Evolutionary conservation across 495 filamentous ascomycete genomes (phyloP).

Genomic region (Lasiosphaeriaceae sp.): DNA sequence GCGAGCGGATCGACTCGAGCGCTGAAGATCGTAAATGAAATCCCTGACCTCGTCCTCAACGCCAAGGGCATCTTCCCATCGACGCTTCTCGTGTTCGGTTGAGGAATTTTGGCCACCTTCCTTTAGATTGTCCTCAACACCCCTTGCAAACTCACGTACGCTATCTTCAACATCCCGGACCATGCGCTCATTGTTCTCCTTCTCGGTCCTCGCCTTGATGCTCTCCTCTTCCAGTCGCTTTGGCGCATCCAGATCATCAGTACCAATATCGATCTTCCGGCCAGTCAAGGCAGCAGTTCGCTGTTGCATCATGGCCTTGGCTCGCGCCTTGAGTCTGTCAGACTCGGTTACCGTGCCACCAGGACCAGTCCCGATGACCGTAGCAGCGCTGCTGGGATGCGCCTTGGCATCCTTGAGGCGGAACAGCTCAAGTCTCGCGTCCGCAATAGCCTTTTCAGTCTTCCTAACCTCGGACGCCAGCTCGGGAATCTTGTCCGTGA

Average conservation of each 20-base stretch:
- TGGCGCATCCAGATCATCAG: slow-evolving; percentile 71
- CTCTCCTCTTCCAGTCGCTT: slow-evolving; percentile 86
- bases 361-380: slow-evolving; percentile 89
- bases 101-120: slow-evolving; percentile 65
- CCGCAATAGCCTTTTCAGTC: slow-evolving; percentile 87
- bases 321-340: slow-evolving; percentile 89
- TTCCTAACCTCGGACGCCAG: slow-evolving; percentile 87
- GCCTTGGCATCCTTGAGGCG: slow-evolving; percentile 88
- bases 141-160: slow-evolving; percentile 79
- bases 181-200: slow-evolving; percentile 93
- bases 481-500: slow-evolving; percentile 86
- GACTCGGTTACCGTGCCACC: slow-evolving; percentile 90
- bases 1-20: slow-evolving; percentile 70
- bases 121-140: slow-evolving; percentile 82
- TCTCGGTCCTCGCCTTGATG: slow-evolving; percentile 71
- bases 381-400: slow-evolving; percentile 74
- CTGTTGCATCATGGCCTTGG: slow-evolving; percentile 98
- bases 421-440: slow-evolving; percentile 91
- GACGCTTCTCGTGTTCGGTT: slow-evolving; percentile 80
- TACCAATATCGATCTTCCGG: slow-evolving; percentile 59
- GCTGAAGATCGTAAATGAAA: slow-evolving; percentile 94
- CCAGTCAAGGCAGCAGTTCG: slow-evolving; percentile 89
- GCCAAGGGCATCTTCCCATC: slow-evolving; percentile 95
- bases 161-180: slow-evolving; percentile 95
- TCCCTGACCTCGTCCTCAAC: slow-evolving; percentile 96